phyloP scores from a whole-genome alignment of 2,329 filamentous ascomycete species.

The Cercospora nicotianae region DNA sequence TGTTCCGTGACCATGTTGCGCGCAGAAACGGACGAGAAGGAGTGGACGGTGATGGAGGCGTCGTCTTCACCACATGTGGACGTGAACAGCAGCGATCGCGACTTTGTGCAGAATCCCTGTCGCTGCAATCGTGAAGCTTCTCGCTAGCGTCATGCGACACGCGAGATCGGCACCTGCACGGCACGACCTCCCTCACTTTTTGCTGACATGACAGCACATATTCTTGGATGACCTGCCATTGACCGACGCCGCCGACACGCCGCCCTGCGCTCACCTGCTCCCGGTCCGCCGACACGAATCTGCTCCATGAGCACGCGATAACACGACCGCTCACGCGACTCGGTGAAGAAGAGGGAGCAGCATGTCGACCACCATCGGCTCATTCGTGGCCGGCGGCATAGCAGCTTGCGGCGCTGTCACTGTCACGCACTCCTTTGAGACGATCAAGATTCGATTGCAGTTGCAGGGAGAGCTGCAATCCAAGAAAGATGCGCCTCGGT shows the following conservation, averaged over 20 bases:
- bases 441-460: slow-evolving; percentile 97
- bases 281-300: background rate
- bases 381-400: slow-evolving; percentile 93
- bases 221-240: background rate
- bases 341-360: slow-evolving; percentile 3
- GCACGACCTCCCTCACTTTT: background rate
- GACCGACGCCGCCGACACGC: background rate
- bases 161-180: background rate
- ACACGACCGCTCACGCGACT: slow-evolving; percentile 5
- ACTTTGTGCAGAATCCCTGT: background rate
- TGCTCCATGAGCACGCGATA: slow-evolving; percentile 18
- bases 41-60: background rate
- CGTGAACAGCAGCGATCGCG: background rate
- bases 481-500: slow-evolving; percentile 78
- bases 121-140: background rate
- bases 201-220: background rate
- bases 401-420: slow-evolving; percentile 97
- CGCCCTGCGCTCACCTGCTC: background rate
- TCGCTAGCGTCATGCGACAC: slow-evolving; percentile 1
- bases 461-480: slow-evolving; percentile 91
- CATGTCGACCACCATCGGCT: slow-evolving; percentile 56
- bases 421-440: slow-evolving; percentile 96
- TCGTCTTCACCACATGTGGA: background rate
- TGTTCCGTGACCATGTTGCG: slow-evolving; percentile 27
- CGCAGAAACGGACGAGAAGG: background rate